phyloP scores from a whole-genome alignment of 2,329 filamentous ascomycete genomes.

The Venturia nashicola region DNA sequence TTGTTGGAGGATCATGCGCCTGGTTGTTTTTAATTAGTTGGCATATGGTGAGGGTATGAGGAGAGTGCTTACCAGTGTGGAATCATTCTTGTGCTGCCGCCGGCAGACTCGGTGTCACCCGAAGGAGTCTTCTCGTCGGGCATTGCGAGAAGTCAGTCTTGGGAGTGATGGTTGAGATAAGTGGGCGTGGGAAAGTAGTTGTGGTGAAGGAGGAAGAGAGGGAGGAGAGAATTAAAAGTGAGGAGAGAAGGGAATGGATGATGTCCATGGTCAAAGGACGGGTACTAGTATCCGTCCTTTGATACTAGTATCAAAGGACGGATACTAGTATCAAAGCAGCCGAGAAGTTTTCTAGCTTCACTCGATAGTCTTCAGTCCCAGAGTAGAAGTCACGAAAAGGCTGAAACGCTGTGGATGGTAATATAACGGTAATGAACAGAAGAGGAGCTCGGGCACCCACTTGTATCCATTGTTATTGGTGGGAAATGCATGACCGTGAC shows the following conservation, averaged over 20 bases:
- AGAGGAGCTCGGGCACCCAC: not conserved
- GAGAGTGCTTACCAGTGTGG: not conserved
- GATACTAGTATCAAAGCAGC: not conserved
- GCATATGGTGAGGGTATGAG: no score
- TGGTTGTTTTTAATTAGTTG: no score
- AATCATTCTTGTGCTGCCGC: not conserved
- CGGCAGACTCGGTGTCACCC: not conserved
- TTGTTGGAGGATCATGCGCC: slow-evolving; percentile 24
- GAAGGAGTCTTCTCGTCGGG: not conserved
- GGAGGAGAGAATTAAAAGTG: no score
- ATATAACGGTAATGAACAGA: not conserved
- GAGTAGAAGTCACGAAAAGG: not conserved
- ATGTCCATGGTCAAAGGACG: not conserved
- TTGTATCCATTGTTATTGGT: no score
- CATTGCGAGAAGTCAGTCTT: not conserved
- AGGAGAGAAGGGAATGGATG: not conserved
- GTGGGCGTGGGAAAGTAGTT: no score
- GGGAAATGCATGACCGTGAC: no score
- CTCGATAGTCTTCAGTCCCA: not conserved
- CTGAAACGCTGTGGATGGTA: not conserved
- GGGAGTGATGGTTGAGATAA: not conserved
- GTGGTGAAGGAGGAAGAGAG: not conserved
- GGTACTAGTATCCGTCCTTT: no score
- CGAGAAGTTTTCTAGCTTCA: not conserved
- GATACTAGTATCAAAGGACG: no score